Conservation (phyloP, 1,139 yeast genomes). For the Yamadazyma oceani region DNA sequence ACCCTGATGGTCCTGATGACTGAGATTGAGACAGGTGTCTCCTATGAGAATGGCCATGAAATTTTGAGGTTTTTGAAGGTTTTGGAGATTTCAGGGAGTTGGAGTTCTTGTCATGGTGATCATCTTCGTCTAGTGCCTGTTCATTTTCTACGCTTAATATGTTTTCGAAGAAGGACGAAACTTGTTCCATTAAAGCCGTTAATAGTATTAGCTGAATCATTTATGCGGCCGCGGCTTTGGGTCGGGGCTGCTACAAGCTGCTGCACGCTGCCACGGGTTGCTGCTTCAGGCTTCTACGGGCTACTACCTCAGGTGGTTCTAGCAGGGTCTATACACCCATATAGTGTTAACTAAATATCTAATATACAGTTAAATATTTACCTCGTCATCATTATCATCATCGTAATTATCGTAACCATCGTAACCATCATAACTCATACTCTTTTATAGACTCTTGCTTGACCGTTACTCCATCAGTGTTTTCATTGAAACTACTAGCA, state of each 20-base stretch:
- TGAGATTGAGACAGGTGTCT: slow-evolving; percentile 1
- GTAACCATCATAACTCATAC: not conserved
- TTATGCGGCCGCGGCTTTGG: not conserved
- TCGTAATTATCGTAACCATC: too few relatives aligned
- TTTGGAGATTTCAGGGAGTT: not conserved
- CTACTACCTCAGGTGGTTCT: not conserved
- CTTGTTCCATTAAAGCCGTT: slow-evolving; percentile 26
- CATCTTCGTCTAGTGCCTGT: slow-evolving; percentile 4
- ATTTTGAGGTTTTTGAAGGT: not conserved
- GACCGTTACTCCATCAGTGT: not conserved
- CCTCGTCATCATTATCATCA: too few relatives aligned
- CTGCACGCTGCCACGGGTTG: too few relatives aligned
- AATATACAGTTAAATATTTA: too few relatives aligned
- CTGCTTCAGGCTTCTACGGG: too few relatives aligned
- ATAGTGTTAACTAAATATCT: too few relatives aligned
- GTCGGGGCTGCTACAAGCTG: not conserved
- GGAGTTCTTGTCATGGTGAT: slow-evolving; percentile 1
- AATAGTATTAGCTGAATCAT: not conserved
- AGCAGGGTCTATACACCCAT: not conserved
- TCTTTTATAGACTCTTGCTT: slow-evolving; percentile 1
- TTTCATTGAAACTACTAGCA: slow-evolving; percentile 20
- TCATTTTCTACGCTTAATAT: slow-evolving; percentile 25
- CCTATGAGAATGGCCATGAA: not conserved
- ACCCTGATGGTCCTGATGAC: too few relatives aligned
- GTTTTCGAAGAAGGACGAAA: slow-evolving; percentile 29